phyloP scores from a whole-genome alignment of 2,329 filamentous ascomycete species.

The Xylaria arbuscula region DNA sequence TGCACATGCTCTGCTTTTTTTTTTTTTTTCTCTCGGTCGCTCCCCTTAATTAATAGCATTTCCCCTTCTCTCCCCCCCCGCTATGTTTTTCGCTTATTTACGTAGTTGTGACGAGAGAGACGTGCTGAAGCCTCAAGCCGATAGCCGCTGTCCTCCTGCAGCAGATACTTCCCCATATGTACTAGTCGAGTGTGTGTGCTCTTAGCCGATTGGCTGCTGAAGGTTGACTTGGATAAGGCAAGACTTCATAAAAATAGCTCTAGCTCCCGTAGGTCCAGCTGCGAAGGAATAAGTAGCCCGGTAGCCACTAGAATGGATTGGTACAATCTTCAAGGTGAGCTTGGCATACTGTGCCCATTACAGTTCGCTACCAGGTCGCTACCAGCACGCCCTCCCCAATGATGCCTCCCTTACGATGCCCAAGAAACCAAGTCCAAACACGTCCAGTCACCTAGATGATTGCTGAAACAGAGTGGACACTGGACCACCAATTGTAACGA shows the following conservation, averaged over 20 bases:
- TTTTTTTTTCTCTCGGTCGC: not conserved
- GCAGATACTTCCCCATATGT: not conserved
- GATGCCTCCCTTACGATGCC: no score
- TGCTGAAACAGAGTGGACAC: constrained; percentile 11
- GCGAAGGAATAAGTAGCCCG: not conserved
- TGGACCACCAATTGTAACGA: not conserved
- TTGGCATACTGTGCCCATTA: not conserved
- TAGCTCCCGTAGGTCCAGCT: constrained; percentile 19
- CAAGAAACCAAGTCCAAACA: not conserved
- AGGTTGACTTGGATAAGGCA: constrained; percentile 28
- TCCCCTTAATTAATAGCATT: not conserved
- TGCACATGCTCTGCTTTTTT: not conserved
- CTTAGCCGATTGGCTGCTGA: constrained; percentile 24
- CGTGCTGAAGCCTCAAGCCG: constrained; percentile 20
- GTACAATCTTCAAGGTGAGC: not conserved
- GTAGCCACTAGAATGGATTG: constrained; percentile 15
- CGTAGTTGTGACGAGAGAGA: constrained; percentile 17
- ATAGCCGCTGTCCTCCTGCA: constrained; percentile 13
- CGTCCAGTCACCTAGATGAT: not conserved
- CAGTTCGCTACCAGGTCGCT: not conserved
- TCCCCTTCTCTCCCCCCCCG: constrained; percentile 2
- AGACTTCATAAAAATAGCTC: constrained; percentile 33
- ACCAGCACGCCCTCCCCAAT: no score
- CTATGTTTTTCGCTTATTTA: constrained; percentile 20
- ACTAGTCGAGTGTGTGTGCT: not conserved